Conservation (phyloP, 164 flowering plant genomes). For the Chimonanthus salicifolius region DNA sequence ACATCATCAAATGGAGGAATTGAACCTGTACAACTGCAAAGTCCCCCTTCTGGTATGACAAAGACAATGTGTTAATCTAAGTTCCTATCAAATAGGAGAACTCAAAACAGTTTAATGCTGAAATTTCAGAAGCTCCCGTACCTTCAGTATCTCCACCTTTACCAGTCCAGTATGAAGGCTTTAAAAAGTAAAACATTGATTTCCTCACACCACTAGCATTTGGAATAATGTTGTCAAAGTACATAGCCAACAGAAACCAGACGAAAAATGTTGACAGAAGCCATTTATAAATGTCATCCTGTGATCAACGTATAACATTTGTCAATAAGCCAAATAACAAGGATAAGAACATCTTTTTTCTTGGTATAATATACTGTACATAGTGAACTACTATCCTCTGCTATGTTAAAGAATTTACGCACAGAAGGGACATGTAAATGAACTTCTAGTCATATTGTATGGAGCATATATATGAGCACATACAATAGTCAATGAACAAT, state of each 20-base stretch:
- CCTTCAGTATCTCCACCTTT: conserved; percentile 81
- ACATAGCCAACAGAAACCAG: conserved; percentile 86
- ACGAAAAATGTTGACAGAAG: conserved; percentile 54
- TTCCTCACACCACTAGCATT: conserved; percentile 81
- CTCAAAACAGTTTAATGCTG: not conserved
- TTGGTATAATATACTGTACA: not conserved
- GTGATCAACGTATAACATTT: conserved; percentile 22
- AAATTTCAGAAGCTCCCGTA: conserved; percentile 22
- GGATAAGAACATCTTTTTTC: not conserved
- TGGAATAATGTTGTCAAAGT: conserved; percentile 86
- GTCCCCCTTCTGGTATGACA: conserved; percentile 58
- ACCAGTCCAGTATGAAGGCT: conserved; percentile 88
- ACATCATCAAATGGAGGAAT: conserved; percentile 44
- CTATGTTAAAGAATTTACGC: not conserved
- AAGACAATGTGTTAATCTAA: not conserved
- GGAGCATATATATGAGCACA: conserved; percentile 14
- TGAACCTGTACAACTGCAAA: conserved; percentile 65
- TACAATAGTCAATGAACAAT: conserved; percentile 77
- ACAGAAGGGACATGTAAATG: not conserved
- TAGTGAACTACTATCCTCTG: not conserved
- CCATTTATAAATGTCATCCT: conserved; percentile 80
- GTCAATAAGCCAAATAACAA: conserved; percentile 5
- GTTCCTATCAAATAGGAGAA: conserved; percentile 3
- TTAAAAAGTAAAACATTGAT: conserved; percentile 67
- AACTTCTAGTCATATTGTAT: not conserved